phyloP scores from a whole-genome alignment of 2,329 filamentous ascomycete species.

The Fusarium drepaniforme region DNA sequence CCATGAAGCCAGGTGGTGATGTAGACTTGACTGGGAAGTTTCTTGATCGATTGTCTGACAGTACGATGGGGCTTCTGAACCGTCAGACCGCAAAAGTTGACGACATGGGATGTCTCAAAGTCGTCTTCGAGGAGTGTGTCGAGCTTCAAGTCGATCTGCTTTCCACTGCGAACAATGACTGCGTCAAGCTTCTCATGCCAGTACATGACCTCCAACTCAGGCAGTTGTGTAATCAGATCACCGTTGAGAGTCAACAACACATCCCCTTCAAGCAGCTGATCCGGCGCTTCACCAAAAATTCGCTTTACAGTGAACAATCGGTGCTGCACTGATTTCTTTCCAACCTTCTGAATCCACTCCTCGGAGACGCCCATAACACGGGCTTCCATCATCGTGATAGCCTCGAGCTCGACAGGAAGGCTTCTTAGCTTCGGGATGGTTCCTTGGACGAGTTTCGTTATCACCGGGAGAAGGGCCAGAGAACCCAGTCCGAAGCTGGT shows the following conservation, averaged over 20 bases:
- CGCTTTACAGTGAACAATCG: constrained; percentile 99
- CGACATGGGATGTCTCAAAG: constrained; percentile 89
- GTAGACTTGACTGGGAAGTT: constrained; percentile 97
- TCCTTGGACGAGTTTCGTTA: constrained; percentile 85
- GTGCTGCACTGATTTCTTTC: constrained; percentile 89
- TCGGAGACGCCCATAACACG: constrained; percentile 97
- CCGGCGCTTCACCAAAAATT: constrained; percentile 63
- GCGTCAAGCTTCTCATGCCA: constrained; percentile 85
- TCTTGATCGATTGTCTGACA: constrained; percentile 95
- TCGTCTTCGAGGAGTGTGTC: constrained; percentile 90
- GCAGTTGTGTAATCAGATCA: constrained; percentile 91
- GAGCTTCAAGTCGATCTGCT: constrained; percentile 81
- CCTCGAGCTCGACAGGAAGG: constrained; percentile 91
- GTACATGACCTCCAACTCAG: constrained; percentile 97
- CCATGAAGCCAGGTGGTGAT: constrained; percentile 88
- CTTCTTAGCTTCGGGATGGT: constrained; percentile 86
- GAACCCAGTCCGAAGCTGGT: constrained; percentile 81
- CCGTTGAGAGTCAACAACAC: constrained; percentile 91
- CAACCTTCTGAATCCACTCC: constrained; percentile 93
- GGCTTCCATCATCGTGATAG: constrained; percentile 95
- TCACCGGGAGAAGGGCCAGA: constrained; percentile 87
- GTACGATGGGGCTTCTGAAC: constrained; percentile 95
- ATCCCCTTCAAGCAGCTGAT: constrained; percentile 86
- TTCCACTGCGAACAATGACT: constrained; percentile 86
- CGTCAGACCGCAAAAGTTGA: constrained; percentile 95